These are phyloP conservation scores for Hymenoscyphus infarciens DNA, from an alignment of 2,329 filamentous ascomycete species.

Conservation along the genomic window DNA sequence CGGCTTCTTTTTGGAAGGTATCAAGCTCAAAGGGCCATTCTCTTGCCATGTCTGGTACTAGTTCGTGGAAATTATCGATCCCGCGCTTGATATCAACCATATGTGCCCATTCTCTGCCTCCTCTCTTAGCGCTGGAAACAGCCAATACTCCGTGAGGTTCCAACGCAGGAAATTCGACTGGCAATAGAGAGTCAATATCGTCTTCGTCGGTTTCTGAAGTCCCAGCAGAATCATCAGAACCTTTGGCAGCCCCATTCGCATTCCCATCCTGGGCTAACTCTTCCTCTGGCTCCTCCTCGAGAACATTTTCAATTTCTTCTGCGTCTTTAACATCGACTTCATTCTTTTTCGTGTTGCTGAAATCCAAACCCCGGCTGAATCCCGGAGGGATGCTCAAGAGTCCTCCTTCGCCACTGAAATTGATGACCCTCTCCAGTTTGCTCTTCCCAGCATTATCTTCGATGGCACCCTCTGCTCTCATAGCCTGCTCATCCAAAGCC, in stretches of 20 bases:
- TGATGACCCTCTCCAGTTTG: slow-evolving; percentile 80
- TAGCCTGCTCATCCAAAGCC: slow-evolving; percentile 73
- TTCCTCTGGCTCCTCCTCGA: slow-evolving; percentile 47
- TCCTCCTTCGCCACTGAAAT: slow-evolving; percentile 71
- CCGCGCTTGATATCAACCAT: slow-evolving; percentile 95
- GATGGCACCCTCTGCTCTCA: slow-evolving; percentile 47
- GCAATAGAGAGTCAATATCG: slow-evolving; percentile 81
- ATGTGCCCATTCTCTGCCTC: slow-evolving; percentile 90
- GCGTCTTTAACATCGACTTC: slow-evolving; percentile 58
- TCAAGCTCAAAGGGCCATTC: slow-evolving; percentile 98
- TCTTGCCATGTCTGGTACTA: slow-evolving; percentile 93
- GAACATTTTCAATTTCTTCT: slow-evolving; percentile 64
- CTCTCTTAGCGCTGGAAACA: slow-evolving; percentile 66
- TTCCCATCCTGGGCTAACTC: slow-evolving; percentile 32
- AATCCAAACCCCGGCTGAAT: slow-evolving; percentile 72
- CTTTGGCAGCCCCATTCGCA: slow-evolving; percentile 33
- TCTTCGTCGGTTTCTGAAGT: slow-evolving; percentile 44
- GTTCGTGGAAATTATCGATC: slow-evolving; percentile 87
- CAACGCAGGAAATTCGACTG: slow-evolving; percentile 88
- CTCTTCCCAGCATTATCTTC: slow-evolving; percentile 42
- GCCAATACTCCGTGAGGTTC: slow-evolving; percentile 78
- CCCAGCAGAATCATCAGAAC: slow-evolving; percentile 35
- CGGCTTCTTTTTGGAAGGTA: slow-evolving; percentile 96
- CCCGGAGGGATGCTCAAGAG: slow-evolving; percentile 81
- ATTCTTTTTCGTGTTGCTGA: slow-evolving; percentile 57